phyloP scores from a whole-genome alignment of 768 basidiomycete species.

The Tephrocybe sp. region DNA sequence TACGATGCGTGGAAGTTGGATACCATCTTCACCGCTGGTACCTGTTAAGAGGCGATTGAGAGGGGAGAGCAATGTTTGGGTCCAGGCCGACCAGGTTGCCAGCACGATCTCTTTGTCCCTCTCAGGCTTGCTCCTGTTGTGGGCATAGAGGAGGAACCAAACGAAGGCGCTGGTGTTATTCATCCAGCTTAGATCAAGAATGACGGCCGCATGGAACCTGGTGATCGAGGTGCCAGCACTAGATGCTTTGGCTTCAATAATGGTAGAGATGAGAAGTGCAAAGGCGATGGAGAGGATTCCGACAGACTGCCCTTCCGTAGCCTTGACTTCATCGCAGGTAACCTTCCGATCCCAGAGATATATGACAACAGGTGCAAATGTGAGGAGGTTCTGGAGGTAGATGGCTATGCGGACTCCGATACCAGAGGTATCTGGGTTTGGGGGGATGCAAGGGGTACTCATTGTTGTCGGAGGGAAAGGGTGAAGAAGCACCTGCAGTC shows the following conservation, averaged over 20 bases:
- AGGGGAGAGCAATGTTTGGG: background rate
- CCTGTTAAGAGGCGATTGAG: background rate
- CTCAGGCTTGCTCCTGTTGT: constrained; percentile 1
- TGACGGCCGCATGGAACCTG: constrained; percentile 1
- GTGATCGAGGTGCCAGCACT: background rate
- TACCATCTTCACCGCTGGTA: background rate
- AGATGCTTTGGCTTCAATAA: background rate
- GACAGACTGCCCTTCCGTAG: background rate
- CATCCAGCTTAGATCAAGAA: background rate
- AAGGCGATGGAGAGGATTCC: constrained; percentile 1
- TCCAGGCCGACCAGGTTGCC: constrained; percentile 1
- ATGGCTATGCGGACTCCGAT: background rate
- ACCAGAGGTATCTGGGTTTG: background rate
- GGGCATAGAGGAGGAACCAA: constrained; percentile 3
- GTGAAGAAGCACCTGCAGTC: no score
- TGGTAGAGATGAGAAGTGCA: background rate
- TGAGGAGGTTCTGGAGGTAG: background rate
- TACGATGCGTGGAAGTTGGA: background rate
- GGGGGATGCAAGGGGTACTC: background rate
- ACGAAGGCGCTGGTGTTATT: constrained; percentile 3
- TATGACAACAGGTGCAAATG: background rate
- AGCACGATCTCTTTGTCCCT: background rate
- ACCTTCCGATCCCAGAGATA: background rate
- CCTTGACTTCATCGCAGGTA: background rate
- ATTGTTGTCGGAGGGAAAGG: no score